A percentile compares a stretch with the other conserved stretches of the same genome.
Evolutionary conservation across 2,329 filamentous ascomycete genomes (phyloP).

Genomic region (Diplodia seriata): DNA sequence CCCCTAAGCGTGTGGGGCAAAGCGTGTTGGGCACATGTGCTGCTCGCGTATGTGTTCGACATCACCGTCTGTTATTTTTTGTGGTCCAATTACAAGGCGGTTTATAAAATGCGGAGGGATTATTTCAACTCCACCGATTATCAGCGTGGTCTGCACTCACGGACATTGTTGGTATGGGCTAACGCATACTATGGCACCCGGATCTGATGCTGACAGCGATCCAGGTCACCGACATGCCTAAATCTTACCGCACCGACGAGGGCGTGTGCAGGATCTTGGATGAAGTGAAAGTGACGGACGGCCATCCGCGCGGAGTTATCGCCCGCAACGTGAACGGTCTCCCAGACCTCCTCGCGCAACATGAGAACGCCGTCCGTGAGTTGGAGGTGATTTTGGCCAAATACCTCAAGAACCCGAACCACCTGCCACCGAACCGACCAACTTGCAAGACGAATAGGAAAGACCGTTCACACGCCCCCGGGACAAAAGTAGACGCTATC

Average conservation of each 20-base stretch:
- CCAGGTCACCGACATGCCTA: conserved; percentile 82
- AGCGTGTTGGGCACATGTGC: conserved; percentile 66
- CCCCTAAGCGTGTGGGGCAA: conserved; percentile 58
- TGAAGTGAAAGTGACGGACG: conserved; percentile 76
- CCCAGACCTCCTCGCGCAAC: conserved; percentile 82
- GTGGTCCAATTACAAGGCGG: conserved; percentile 86
- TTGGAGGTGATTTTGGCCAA: conserved; percentile 85
- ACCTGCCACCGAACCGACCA: conserved; percentile 78
- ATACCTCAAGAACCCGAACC: conserved; percentile 86
- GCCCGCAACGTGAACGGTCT: conserved; percentile 92
- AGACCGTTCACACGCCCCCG: conserved; percentile 70
- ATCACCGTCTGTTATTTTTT: conserved; percentile 79
- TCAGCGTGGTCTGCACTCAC: conserved; percentile 81
- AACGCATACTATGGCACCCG: neutral
- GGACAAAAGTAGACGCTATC: conserved; percentile 86
- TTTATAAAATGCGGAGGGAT: conserved; percentile 72
- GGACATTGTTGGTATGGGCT: conserved; percentile 61
- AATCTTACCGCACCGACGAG: conserved; percentile 78
- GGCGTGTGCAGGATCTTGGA: conserved; percentile 86
- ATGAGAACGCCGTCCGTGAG: conserved; percentile 79
- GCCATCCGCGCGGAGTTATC: conserved; percentile 79
- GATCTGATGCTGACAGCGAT: neutral
- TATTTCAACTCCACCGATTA: conserved; percentile 91
- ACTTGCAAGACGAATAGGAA: conserved; percentile 80
- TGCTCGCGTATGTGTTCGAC: conserved; percentile 70